Conservation (phyloP, 2,329 filamentous ascomycete species). For the Teratosphaeria destructans region DNA sequence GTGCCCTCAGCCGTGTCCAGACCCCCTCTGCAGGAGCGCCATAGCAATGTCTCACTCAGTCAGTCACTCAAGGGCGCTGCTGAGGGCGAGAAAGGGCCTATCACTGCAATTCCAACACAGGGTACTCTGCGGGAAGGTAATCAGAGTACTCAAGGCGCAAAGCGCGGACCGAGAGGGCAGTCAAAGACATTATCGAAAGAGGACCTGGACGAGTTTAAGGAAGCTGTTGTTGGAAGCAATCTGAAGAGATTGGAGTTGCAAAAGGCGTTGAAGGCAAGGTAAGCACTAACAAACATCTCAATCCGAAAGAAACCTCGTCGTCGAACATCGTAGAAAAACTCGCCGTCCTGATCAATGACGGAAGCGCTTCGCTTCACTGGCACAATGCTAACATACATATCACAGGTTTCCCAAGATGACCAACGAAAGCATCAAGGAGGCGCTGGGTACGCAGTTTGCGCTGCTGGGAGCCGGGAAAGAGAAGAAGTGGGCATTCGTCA, state of each 20-base stretch:
- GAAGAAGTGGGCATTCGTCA: conserved; percentile 48
- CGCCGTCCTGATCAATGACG: too few relatives aligned
- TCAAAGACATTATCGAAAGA: conserved; percentile 46
- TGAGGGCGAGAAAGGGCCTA: conserved; percentile 24
- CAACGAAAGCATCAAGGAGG: conserved; percentile 61
- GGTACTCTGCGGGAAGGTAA: background rate
- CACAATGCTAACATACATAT: background rate
- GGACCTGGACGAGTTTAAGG: conserved; percentile 56
- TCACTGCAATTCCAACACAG: conserved; percentile 17
- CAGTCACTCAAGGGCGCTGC: conserved; percentile 19
- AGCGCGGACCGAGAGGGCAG: conserved; percentile 25
- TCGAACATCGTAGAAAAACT: too few relatives aligned
- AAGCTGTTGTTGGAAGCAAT: conserved; percentile 57
- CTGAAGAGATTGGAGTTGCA: conserved; percentile 65
- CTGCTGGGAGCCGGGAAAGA: conserved; percentile 53
- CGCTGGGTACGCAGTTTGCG: conserved; percentile 55
- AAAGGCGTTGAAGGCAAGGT: conserved; percentile 63
- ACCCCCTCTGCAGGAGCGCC: conserved; percentile 30
- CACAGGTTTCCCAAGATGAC: conserved; percentile 56
- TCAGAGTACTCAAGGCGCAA: conserved; percentile 14
- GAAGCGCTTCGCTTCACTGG: background rate
- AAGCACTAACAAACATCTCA: conserved; percentile 12
- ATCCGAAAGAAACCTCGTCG: too few relatives aligned
- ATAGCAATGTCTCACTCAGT: conserved; percentile 21
- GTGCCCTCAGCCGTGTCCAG: conserved; percentile 17